A percentile compares a stretch with the other conserved stretches of the same genome.
Evolutionary conservation across 345 rosid species (phyloP).

Genomic region (Excoecaria agallocha): DNA sequence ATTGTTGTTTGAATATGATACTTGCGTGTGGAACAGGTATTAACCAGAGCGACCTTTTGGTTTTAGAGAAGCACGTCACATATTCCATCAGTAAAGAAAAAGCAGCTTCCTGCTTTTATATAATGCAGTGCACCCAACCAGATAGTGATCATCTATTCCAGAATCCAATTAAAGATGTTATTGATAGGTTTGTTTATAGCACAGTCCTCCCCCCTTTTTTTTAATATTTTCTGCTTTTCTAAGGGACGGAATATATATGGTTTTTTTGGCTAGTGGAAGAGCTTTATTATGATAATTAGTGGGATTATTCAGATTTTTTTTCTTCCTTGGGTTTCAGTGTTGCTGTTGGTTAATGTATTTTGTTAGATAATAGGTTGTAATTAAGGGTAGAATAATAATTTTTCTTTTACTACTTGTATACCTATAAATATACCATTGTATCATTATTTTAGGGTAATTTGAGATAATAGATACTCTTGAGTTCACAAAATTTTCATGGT

Average conservation of each 20-base stretch:
- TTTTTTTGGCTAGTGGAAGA: background rate
- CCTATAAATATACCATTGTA: too few relatives aligned
- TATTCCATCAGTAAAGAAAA: slow-evolving; percentile 32
- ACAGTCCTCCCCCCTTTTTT: background rate
- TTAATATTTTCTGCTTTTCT: background rate
- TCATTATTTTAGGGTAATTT: too few relatives aligned
- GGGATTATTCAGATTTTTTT: background rate
- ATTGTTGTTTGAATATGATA: background rate
- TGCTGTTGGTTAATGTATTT: too few relatives aligned
- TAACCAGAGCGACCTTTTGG: slow-evolving; percentile 17
- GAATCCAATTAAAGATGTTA: slow-evolving; percentile 13
- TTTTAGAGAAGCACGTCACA: slow-evolving; percentile 25
- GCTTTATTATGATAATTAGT: background rate
- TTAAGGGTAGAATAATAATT: too few relatives aligned
- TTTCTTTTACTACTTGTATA: too few relatives aligned
- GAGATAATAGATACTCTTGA: too few relatives aligned
- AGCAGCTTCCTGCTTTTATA: slow-evolving; percentile 27
- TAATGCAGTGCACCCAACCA: slow-evolving; percentile 27
- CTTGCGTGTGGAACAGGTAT: slow-evolving; percentile 20
- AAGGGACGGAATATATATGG: background rate
- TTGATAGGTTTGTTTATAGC: slow-evolving; percentile 24
- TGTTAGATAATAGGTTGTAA: too few relatives aligned
- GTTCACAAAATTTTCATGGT: too few relatives aligned
- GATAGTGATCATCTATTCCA: background rate
- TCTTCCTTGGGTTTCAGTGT: too few relatives aligned